phyloP scores from a whole-genome alignment of 805 yeast species.

The Ogataea pignaliae region DNA sequence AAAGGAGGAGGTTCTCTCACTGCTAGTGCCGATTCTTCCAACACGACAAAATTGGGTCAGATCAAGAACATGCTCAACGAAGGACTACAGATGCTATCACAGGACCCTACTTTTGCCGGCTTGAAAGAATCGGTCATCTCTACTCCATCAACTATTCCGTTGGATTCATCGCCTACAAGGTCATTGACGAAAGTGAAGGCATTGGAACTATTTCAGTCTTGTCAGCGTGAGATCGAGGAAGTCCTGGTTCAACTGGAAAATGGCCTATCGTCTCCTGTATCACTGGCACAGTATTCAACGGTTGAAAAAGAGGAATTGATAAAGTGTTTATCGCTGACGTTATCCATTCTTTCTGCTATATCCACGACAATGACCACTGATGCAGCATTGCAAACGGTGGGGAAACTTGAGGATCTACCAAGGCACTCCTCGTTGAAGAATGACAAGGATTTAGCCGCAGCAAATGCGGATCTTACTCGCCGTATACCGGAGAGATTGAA shows the following conservation, averaged over 20 bases:
- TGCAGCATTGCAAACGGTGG: slow-evolving; percentile 13
- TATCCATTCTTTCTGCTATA: slow-evolving; percentile 21
- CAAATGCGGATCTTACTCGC: slow-evolving; percentile 10
- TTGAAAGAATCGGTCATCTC: slow-evolving; percentile 48
- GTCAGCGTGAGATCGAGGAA: neutral
- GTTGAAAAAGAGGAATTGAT: slow-evolving; percentile 19
- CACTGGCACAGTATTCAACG: neutral
- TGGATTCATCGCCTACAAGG: neutral
- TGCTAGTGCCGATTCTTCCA: slow-evolving; percentile 9
- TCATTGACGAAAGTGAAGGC: neutral
- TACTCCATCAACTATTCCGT: slow-evolving; percentile 32
- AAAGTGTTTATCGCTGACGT: slow-evolving; percentile 10
- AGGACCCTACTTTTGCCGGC: slow-evolving; percentile 46
- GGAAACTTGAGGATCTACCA: slow-evolving; percentile 21
- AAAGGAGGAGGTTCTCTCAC: slow-evolving; percentile 2
- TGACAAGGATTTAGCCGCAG: slow-evolving; percentile 22
- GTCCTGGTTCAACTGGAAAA: neutral
- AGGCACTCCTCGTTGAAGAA: slow-evolving; percentile 23
- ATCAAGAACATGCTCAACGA: slow-evolving; percentile 25
- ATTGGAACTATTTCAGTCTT: neutral
- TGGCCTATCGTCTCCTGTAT: too few relatives aligned
- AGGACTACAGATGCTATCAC: slow-evolving; percentile 29
- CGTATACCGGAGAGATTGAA: slow-evolving; percentile 13
- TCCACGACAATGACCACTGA: slow-evolving; percentile 19
- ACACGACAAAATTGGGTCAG: slow-evolving; percentile 19